These are phyloP conservation scores for Plectranthus barbatus DNA, from an alignment of 257 asterid species.

Conservation along the genomic window DNA sequence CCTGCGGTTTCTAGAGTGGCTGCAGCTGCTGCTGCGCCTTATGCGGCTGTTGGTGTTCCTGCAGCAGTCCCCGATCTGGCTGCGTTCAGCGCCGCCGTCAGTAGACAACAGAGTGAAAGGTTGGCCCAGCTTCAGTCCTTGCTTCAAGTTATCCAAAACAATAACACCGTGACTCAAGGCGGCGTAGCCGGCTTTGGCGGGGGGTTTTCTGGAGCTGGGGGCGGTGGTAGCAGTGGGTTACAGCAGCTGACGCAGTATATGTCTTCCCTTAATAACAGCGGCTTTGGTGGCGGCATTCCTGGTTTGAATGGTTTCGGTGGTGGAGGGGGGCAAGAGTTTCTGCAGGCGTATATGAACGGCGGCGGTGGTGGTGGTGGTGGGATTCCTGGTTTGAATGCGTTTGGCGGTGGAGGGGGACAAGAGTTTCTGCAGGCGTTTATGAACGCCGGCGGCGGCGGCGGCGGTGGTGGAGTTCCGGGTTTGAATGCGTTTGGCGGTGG, in stretches of 20 bases:
- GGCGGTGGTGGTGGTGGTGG: constrained; percentile 2
- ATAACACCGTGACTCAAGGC: constrained; percentile 14
- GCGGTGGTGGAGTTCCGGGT: too few species aligned
- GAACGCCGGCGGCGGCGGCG: too few species aligned
- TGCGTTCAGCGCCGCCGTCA: constrained; percentile 2
- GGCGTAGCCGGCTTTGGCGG: constrained; percentile 11
- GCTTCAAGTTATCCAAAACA: constrained; percentile 3
- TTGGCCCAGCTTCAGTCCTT: constrained; percentile 10
- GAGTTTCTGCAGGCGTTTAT: too few species aligned
- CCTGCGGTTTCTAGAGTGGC: too few species aligned
- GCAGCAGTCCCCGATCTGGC: background rate
- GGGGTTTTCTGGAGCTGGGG: too few species aligned
- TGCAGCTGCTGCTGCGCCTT: too few species aligned
- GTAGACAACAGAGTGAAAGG: constrained; percentile 4
- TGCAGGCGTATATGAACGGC: too few species aligned
- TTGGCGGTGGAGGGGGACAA: background rate
- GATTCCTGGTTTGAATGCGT: background rate
- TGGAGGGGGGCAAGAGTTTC: too few species aligned
- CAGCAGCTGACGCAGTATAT: background rate
- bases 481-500: too few species aligned
- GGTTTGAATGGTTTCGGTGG: too few species aligned
- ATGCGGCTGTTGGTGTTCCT: constrained; percentile 1
- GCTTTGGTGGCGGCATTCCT: background rate
- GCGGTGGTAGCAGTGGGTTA: background rate
- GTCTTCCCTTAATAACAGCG: background rate